Base-by-base conservation (phyloP, 2,329 filamentous ascomycete species). In the Ophiostoma novo-ulmi region DNA sequence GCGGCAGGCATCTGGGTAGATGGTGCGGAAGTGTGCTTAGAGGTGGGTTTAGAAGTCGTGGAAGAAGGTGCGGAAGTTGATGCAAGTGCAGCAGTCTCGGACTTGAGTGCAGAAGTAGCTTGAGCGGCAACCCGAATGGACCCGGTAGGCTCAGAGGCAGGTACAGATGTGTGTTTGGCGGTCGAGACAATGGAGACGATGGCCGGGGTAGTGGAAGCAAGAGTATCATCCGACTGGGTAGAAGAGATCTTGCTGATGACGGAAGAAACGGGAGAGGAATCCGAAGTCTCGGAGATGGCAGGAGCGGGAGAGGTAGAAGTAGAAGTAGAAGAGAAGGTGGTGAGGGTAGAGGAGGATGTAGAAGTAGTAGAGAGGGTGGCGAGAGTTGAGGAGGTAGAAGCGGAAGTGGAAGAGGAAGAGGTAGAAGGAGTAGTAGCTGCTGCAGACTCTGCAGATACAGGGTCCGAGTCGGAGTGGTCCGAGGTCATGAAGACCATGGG, bases 271-370 rank as follows among this genome's bases (percentile, higher is more conserved):
- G 64, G 31, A 41, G 69, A 38, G 52, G 14, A 68, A 48, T 41
- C 22, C 14, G 35, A 8, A 39, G 67, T 20, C 55, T 58, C 22
- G 52, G 52, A 58, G 52, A 58, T 58, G 36, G 38, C 11, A 63
- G 68, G 39, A 14, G 70, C 39, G 22, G 67, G 44, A 36, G 67
- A 66, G 58, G 26, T 44, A 26, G 61, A 69, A 26, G 26, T 44
- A 26, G 61, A 69, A 26, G 64, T 48, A 14, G 39, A 39, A 17
- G 58, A 36, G 31, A 22, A 31, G 55, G 26, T 14, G 22, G 52
- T 7, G 20, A 3, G 48, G 7, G 52, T 26, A 13, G 69, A 70
- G 5, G 61, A 41, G 48, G 69, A 38, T 17, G 68, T 31, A 10
- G 35, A 61, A 22, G 55, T 13, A 14, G 55, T 26, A 22, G 22